Evolutionary conservation across 495 filamentous ascomycete genomes (phyloP).

Genomic region (Aspergillus ellipticus): DNA sequence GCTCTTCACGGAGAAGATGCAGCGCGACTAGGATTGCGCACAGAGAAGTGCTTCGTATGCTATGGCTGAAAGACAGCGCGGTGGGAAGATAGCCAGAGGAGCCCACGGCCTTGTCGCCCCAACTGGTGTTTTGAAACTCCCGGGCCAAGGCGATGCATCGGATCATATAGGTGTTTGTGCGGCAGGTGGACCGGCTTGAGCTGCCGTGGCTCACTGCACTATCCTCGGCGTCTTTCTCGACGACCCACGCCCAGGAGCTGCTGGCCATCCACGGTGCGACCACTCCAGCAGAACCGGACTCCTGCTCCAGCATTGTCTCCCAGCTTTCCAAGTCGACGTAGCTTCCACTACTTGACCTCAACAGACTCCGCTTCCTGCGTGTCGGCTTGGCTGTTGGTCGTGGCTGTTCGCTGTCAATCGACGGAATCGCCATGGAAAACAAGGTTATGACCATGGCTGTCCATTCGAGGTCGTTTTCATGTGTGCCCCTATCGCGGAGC

Average conservation of each 20-base stretch:
- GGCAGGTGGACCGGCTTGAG: conserved; percentile 41
- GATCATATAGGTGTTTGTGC: conserved; percentile 39
- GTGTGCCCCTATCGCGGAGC: conserved; percentile 49
- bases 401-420: conserved; percentile 36
- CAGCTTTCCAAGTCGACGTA: conserved; percentile 56
- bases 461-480: conserved; percentile 68
- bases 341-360: conserved; percentile 59
- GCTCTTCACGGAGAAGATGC: conserved; percentile 83
- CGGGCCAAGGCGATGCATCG: conserved; percentile 44
- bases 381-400: conserved; percentile 35
- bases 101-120: conserved; percentile 49
- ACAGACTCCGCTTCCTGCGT: conserved; percentile 47
- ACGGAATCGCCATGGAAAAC: conserved; percentile 57
- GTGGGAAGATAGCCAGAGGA: conserved; percentile 60
- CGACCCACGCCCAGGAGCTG: conserved; percentile 71
- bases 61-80: conserved; percentile 46
- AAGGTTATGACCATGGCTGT: conserved; percentile 69
- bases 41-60: conserved; percentile 55
- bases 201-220: conserved; percentile 22
- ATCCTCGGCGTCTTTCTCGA: conserved; percentile 53
- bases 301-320: conserved; percentile 57
- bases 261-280: conserved; percentile 62
- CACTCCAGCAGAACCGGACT: conserved; percentile 53
- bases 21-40: conserved; percentile 70
- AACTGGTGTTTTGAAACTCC: conserved; percentile 55